Percentiles rank a stretch among this genome's conserved stretches.
Evolutionary conservation across 805 yeast species (phyloP).

Genomic region (Metschnikowia gruessii): DNA sequence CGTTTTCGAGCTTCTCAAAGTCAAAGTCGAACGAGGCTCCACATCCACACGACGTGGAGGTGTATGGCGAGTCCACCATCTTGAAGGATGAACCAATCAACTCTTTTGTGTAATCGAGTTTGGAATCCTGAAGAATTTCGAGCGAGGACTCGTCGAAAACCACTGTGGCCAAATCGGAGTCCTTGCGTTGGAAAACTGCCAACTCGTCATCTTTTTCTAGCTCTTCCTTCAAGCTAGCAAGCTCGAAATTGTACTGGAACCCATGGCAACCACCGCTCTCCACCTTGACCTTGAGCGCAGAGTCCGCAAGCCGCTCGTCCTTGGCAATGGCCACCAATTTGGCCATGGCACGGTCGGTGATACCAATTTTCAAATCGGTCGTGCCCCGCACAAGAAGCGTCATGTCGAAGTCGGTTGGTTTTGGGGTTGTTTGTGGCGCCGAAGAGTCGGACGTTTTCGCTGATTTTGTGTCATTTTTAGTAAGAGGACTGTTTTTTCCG

Average conservation of each 20-base stretch:
- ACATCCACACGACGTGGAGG: slow-evolving; percentile 52
- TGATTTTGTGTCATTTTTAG: background rate
- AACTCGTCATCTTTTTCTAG: slow-evolving; percentile 30
- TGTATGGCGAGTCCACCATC: slow-evolving; percentile 84
- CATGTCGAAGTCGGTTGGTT: slow-evolving; percentile 22
- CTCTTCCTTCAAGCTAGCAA: slow-evolving; percentile 46
- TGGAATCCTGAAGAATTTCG: slow-evolving; percentile 78
- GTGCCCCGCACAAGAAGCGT: slow-evolving; percentile 36
- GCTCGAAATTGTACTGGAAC: slow-evolving; percentile 78
- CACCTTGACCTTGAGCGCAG: slow-evolving; percentile 72
- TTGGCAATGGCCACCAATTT: slow-evolving; percentile 53
- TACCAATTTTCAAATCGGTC: slow-evolving; percentile 42
- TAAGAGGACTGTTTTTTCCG: background rate
- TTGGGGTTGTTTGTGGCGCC: background rate
- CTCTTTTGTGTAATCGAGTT: slow-evolving; percentile 85
- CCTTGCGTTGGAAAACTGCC: slow-evolving; percentile 63
- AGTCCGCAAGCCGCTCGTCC: slow-evolving; percentile 48
- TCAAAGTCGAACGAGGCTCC: slow-evolving; percentile 48
- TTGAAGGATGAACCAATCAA: slow-evolving; percentile 93
- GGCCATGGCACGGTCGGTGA: slow-evolving; percentile 45
- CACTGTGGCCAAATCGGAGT: slow-evolving; percentile 51
- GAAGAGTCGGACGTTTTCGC: too few relatives aligned
- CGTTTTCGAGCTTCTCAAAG: slow-evolving; percentile 39
- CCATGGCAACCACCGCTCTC: slow-evolving; percentile 99
- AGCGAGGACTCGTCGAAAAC: slow-evolving; percentile 79